A percentile compares a stretch with the other conserved stretches of the same genome.
These are phyloP conservation scores for Fusarium cicatricum DNA, from an alignment of 2,329 filamentous ascomycete species.

Conservation along the genomic window DNA sequence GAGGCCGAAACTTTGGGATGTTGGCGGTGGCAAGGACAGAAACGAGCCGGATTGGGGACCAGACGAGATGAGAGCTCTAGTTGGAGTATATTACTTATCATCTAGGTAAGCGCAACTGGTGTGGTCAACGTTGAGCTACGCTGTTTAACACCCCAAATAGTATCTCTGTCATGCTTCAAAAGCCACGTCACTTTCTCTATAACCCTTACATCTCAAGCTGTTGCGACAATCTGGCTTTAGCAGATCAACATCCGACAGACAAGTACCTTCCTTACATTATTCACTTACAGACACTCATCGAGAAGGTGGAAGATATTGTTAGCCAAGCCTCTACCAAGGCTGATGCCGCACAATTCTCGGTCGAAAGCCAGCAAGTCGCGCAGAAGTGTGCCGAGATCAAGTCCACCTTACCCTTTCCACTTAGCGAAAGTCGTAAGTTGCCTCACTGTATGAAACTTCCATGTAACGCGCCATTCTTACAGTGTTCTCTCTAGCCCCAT, in stretches of 20 bases:
- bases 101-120: conserved; percentile 31
- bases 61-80: conserved; percentile 42
- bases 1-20: conserved; percentile 38
- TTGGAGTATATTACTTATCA: conserved; percentile 44
- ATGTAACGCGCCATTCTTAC: neutral
- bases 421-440: conserved; percentile 43
- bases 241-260: conserved; percentile 31
- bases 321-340: neutral
- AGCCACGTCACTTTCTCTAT: conserved; percentile 37
- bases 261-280: conserved; percentile 40
- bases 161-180: conserved; percentile 44
- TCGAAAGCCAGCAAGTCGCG: conserved; percentile 14
- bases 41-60: conserved; percentile 36
- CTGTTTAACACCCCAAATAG: conserved; percentile 13
- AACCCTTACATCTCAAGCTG: conserved; percentile 37
- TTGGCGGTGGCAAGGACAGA: conserved; percentile 30
- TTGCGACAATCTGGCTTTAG: conserved; percentile 32
- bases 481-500: conserved; percentile 16
- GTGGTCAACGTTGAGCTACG: fast-evolving
- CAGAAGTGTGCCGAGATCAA: conserved; percentile 31
- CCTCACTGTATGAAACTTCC: fast-evolving
- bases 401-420: conserved; percentile 32
- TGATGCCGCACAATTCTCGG: conserved; percentile 6
- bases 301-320: conserved; percentile 39
- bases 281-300: conserved; percentile 37